Base-by-base conservation (phyloP, 192 early-diverging fungal genomes). In the Endogone sp. region DNA sequence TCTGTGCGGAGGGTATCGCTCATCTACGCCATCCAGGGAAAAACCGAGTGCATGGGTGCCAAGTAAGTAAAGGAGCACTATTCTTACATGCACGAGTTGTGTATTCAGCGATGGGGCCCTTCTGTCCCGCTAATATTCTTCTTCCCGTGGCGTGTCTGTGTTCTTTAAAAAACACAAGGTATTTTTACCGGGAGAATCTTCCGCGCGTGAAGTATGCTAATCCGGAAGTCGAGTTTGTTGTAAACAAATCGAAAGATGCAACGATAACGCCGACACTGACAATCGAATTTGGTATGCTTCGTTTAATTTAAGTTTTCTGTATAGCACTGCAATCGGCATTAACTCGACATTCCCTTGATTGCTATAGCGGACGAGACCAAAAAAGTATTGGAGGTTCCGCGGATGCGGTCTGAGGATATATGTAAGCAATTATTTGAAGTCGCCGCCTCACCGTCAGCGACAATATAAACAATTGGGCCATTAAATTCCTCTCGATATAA, bases 131-230 rank as follows among this genome's bases (percentile, higher is more conserved):
- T n/a, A n/a, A n/a, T n/a, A n/a, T n/a, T n/a, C n/a, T n/a, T n/a
- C n/a, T n/a, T n/a, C n/a, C n/a, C n/a, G n/a, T n/a, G n/a, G n/a
- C n/a, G n/a, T n/a, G n/a, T n/a, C n/a, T n/a, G n/a, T n/a, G n/a
- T n/a, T n/a, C n/a, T n/a, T n/a, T n/a, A n/a, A n/a, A n/a, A n/a
- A n/a, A n/a, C n/a, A n/a, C n/a, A n/a, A 87, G 83, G 79, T 76
- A 83, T 68, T 85, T 87, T 55, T 67, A 77, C 28, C 79, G 79
- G 24, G 79, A 84, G 60, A 81, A 78, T 60, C 69, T 87, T 62
- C 85, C 85, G 22, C 71, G 81, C 56, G 76, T 87, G 44, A 77
- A 80, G 30, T 87, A 85, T 55, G 83, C 84, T 71, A 87, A 87
- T 63, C 85, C 85, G 2, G 16, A 57, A 9, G 68, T 86, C 23